phyloP scores from a whole-genome alignment of 192 early-diverging fungal species.

The Coemansia sp. region DNA sequence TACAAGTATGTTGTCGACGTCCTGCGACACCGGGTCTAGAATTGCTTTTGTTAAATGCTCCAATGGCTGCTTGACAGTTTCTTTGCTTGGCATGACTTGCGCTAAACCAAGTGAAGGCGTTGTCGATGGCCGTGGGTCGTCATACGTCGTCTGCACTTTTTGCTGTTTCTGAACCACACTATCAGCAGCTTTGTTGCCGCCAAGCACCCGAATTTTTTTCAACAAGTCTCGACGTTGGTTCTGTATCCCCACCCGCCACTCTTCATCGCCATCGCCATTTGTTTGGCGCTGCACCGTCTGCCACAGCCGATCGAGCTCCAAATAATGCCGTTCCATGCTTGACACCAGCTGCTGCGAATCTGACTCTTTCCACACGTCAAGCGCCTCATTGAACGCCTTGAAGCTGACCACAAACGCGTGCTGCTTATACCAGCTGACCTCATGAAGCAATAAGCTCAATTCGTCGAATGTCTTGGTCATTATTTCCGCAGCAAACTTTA shows the following conservation, averaged over 20 bases:
- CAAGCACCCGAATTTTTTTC: constrained; percentile 23
- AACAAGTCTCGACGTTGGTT: constrained; percentile 29
- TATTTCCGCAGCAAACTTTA: constrained; percentile 24
- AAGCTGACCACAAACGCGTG: constrained; percentile 30
- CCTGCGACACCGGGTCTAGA: constrained; percentile 22
- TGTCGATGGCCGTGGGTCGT: constrained; percentile 26
- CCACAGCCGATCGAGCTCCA: constrained; percentile 50
- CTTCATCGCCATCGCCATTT: constrained; percentile 39
- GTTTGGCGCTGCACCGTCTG: constrained; percentile 46
- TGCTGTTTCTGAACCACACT: constrained; percentile 21
- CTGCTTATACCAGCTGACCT: constrained; percentile 24
- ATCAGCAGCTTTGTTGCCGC: constrained; percentile 24
- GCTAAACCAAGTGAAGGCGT: constrained; percentile 31
- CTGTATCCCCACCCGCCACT: constrained; percentile 35
- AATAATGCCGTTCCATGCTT: constrained; percentile 43
- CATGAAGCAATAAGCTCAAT: constrained; percentile 15
- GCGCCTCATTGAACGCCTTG: constrained; percentile 30
- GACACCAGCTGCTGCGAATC: constrained; percentile 34
- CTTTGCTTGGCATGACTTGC: background rate
- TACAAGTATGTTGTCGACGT: constrained; percentile 28
- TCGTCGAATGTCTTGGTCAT: constrained; percentile 29
- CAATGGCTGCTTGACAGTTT: background rate
- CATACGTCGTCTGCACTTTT: constrained; percentile 25
- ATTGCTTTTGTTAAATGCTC: constrained; percentile 28
- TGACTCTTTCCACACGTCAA: constrained; percentile 46